phyloP scores from a whole-genome alignment of 2,329 filamentous ascomycete species.

The Xylariales sp. region DNA sequence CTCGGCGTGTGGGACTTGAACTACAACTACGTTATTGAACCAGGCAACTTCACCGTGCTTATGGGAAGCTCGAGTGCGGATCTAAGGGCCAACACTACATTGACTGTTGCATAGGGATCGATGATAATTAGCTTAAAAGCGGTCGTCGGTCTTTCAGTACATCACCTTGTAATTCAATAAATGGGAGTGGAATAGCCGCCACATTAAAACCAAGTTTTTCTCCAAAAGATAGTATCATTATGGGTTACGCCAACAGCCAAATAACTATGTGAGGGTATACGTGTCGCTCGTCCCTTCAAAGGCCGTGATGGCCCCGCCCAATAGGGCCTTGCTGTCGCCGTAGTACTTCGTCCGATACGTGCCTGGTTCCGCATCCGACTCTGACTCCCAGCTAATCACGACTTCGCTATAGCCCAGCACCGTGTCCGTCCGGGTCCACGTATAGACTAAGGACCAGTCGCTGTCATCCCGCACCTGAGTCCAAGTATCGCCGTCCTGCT shows the following conservation, averaged over 20 bases:
- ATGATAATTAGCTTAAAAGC: no score
- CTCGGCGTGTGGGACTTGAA: constrained; percentile 53
- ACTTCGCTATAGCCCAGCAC: constrained; percentile 74
- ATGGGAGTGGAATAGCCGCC: no score
- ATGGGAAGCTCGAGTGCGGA: constrained; percentile 58
- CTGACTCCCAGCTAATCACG: constrained; percentile 74
- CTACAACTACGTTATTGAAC: constrained; percentile 48
- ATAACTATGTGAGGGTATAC: constrained; percentile 37
- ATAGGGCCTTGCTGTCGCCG: constrained; percentile 69
- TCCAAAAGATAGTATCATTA: no score
- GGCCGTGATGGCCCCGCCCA: constrained; percentile 53
- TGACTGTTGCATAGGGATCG: constrained; percentile 37
- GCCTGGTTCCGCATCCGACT: constrained; percentile 53
- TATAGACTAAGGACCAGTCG: constrained; percentile 80
- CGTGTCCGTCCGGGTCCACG: constrained; percentile 69
- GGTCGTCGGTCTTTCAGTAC: no score
- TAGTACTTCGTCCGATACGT: constrained; percentile 78
- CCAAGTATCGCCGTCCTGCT: constrained; percentile 55
- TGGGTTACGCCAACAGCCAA: no score
- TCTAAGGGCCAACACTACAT: constrained; percentile 50
- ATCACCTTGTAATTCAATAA: no score
- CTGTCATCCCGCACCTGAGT: constrained; percentile 61
- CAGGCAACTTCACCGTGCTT: constrained; percentile 59
- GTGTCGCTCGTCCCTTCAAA: constrained; percentile 65
- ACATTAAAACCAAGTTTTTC: no score